A percentile compares a stretch with the other conserved stretches of the same genome.
Conservation (phyloP, 805 yeast genomes). For the Ogataea minuta region DNA sequence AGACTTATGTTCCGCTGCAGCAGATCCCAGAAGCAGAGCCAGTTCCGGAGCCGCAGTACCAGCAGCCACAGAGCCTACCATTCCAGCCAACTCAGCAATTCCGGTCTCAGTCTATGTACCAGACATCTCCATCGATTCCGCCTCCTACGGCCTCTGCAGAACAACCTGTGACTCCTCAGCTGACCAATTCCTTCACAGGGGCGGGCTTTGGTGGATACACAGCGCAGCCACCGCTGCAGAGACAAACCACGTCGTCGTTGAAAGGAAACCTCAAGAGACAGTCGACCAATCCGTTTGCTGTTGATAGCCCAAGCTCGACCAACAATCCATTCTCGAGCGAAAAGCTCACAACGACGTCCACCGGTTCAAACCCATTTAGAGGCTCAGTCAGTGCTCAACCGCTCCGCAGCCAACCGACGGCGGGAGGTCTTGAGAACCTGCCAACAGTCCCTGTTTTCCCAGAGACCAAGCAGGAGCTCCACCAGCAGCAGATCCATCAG, state of each 20-base stretch:
- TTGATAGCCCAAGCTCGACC: constrained; percentile 9
- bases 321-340: constrained; percentile 30
- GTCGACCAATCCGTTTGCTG: constrained; percentile 33
- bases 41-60: constrained; percentile 11
- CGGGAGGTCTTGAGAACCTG: constrained; percentile 69
- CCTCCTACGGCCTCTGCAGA: constrained; percentile 18
- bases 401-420: constrained; percentile 54
- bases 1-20: constrained; percentile 9
- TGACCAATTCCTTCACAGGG: constrained; percentile 39
- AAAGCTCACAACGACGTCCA: constrained; percentile 24
- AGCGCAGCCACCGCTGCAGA: constrained; percentile 25
- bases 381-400: constrained; percentile 21
- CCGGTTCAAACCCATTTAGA: constrained; percentile 65
- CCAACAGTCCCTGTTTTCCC: constrained; percentile 71
- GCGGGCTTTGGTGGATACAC: constrained; percentile 59
- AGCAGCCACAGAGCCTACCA: constrained; percentile 6
- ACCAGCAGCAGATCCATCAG: constrained; percentile 20
- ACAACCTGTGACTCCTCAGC: constrained; percentile 4
- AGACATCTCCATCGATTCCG: constrained; percentile 11
- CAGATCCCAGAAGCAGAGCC: constrained; percentile 8
- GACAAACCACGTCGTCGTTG: constrained; percentile 17
- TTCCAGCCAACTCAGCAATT: not conserved
- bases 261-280: constrained; percentile 25
- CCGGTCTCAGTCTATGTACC: not conserved
- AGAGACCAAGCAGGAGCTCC: constrained; percentile 41